Evolutionary conservation across 2,329 filamentous ascomycete species (phyloP).

Genomic region (Cladobotryum protrusum): DNA sequence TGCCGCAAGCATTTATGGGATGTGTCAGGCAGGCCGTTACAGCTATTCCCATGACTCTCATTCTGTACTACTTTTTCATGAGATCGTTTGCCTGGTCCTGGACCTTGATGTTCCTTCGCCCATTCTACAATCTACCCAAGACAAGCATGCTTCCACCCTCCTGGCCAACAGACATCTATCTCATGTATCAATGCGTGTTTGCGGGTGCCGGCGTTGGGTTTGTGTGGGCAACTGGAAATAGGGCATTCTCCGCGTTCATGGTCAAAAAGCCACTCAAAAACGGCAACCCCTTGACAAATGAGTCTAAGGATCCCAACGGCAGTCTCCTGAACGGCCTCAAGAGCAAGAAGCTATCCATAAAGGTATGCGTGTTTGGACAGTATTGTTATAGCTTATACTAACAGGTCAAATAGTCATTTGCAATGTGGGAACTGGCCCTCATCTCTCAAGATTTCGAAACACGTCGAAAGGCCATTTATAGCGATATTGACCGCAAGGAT

Average conservation of each 20-base stretch:
- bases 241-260: conserved; percentile 74
- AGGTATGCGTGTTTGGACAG: conserved; percentile 43
- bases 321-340: conserved; percentile 79
- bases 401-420: conserved; percentile 56
- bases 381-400: background rate
- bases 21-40: conserved; percentile 35
- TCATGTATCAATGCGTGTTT: conserved; percentile 49
- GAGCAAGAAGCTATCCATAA: conserved; percentile 72
- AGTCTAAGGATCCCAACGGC: conserved; percentile 86
- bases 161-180: conserved; percentile 51
- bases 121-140: conserved; percentile 70
- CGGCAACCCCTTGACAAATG: conserved; percentile 72
- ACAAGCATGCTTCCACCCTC: conserved; percentile 56
- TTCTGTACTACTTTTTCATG: conserved; percentile 58
- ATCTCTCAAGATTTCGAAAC: conserved; percentile 69
- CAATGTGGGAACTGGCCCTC: conserved; percentile 82
- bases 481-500: conserved; percentile 76
- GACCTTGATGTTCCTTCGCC: conserved; percentile 62
- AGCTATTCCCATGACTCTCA: conserved; percentile 39
- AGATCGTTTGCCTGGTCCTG: conserved; percentile 61
- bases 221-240: conserved; percentile 72
- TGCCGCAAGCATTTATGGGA: conserved; percentile 34
- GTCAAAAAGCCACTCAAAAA: conserved; percentile 77
- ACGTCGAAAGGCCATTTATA: conserved; percentile 76
- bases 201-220: conserved; percentile 63